Evolutionary conservation across 1,139 yeast species (phyloP), one percentile per base, ranked within the genome.

Genomic region (Nakaseomyces kungkrabaensis): DNA sequence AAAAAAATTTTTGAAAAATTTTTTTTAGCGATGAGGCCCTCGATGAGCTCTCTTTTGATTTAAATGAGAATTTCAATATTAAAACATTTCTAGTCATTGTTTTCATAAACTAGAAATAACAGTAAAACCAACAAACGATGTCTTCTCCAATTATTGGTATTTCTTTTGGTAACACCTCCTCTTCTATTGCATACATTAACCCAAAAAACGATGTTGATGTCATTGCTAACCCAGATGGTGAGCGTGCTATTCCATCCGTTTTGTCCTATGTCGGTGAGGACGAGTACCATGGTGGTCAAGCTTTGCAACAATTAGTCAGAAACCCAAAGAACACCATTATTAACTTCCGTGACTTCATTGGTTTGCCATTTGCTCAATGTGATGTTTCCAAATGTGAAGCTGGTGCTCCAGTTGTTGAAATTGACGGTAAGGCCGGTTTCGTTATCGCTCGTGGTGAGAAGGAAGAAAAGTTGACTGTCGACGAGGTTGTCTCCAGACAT

Each of bases 221-320:
- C 57, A 92, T 92, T 69, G 98, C 98, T 60, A 92, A 92, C 79
- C 97, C 95, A 61, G 98, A 92, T 67, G 99, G 99, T 69, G 98
- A 94, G 72, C 89, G 98, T 74, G 79, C 94, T 54, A 92, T 92
- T 66, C 96, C 97, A 56, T 85, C 97, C 26, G 86, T 86, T 51
- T 76, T 92, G 56, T 83, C 97, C 13, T 92, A 90, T 68, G 89
- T 89, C 54, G 96, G 95, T 56, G 83, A 78, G 50, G 97, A 92
- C 68, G 98, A 92, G 73, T 92, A 87, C 73, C 97, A 92, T 68
- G 99, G 99, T 54, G 85, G 88, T 56, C 97, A 94, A 74, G 98
- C 98, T 54, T 74, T 83, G 63, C 87, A 89, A 53, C 97, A 94
- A 73, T 74, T 92, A 66, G 76, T 92, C 56, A 86, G 98, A 77